Conservation (phyloP, 73 alveolate species). For the Durusdinium trenchii region DNA sequence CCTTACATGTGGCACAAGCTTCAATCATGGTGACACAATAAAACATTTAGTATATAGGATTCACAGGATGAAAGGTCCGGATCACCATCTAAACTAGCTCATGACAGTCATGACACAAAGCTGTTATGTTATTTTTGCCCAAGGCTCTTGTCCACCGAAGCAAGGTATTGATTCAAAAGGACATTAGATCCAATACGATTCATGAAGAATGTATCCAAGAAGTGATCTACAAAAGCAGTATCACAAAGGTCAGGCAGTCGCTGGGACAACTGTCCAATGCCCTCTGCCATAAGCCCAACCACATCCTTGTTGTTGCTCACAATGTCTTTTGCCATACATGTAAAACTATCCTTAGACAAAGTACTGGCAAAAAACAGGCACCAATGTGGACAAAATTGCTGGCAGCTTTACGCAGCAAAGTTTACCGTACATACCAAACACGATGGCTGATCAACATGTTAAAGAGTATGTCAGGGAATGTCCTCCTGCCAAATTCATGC, state of each 20-base stretch:
- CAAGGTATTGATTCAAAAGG: constrained; percentile 52
- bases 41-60: not conserved
- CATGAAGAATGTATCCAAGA: constrained; percentile 62
- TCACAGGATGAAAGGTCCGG: not conserved
- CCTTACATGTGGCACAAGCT: not conserved
- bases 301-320: constrained; percentile 90
- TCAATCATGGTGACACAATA: not conserved
- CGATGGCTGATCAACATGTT: too few relatives aligned
- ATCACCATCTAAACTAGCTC: not conserved
- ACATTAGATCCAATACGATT: constrained; percentile 79
- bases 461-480: too few relatives aligned
- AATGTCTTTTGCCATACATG: constrained; percentile 36
- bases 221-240: constrained; percentile 40
- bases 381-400: not conserved
- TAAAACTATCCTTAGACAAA: constrained; percentile 17
- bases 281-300: constrained; percentile 60
- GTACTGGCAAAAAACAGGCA: not conserved
- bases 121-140: not conserved
- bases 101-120: not conserved
- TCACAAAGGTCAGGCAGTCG: not conserved
- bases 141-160: constrained; percentile 32
- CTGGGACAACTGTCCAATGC: constrained; percentile 2
- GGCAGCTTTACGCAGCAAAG: too few relatives aligned
- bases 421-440: too few relatives aligned
- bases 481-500: too few relatives aligned